Percentiles rank a stretch among this genome's conserved stretches.
Conservation (phyloP, 257 asterid species). For the Solanum sitiens region DNA sequence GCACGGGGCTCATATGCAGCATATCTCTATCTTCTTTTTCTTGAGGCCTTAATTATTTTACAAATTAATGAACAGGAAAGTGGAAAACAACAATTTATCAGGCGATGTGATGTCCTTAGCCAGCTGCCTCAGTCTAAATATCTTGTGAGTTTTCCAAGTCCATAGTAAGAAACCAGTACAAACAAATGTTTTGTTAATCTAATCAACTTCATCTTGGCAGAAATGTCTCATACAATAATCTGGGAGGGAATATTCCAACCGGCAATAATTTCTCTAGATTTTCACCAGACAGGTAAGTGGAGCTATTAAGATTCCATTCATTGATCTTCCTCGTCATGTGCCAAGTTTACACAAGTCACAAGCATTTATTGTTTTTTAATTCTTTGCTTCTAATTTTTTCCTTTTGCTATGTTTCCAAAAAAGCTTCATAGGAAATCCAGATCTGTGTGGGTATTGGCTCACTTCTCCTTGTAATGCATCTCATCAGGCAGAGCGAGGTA, state of each 20-base stretch:
- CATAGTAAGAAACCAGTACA: background rate
- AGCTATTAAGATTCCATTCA: background rate
- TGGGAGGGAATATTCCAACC: slow-evolving; percentile 68
- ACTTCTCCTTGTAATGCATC: slow-evolving; percentile 48
- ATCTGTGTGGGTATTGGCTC: slow-evolving; percentile 84
- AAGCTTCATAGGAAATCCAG: slow-evolving; percentile 57
- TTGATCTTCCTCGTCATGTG: background rate
- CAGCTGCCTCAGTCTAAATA: slow-evolving; percentile 58
- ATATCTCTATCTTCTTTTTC: background rate
- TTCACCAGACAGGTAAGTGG: slow-evolving; percentile 55
- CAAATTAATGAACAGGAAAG: slow-evolving; percentile 30
- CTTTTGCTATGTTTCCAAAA: background rate
- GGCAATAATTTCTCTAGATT: slow-evolving; percentile 89
- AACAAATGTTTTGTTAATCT: background rate
- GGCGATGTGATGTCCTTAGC: slow-evolving; percentile 69
- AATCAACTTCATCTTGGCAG: slow-evolving; percentile 22
- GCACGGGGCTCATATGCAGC: background rate
- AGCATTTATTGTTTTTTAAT: background rate
- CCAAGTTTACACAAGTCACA: background rate
- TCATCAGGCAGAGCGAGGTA: slow-evolving; percentile 60
- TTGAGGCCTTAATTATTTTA: background rate
- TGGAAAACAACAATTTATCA: slow-evolving; percentile 72
- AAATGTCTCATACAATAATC: slow-evolving; percentile 78
- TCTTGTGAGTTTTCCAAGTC: slow-evolving; percentile 46
- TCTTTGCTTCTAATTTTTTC: background rate